A percentile compares a stretch with the other conserved stretches of the same genome.
phyloP scores from a whole-genome alignment of 768 basidiomycete species.

The Calocybe gangraenosa region DNA sequence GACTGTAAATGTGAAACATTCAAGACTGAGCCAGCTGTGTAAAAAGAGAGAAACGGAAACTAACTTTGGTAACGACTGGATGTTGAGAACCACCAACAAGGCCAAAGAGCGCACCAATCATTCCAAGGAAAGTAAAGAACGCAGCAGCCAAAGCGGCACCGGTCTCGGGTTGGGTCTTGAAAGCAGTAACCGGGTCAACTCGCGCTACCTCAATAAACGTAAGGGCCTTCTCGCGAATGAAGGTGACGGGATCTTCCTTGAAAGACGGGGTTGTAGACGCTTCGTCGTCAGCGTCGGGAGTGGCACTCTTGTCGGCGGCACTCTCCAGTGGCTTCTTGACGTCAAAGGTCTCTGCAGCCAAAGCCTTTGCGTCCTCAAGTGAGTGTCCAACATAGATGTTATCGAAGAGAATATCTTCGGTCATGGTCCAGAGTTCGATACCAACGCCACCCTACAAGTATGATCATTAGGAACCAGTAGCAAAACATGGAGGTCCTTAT shows the following conservation, averaged over 20 bases:
- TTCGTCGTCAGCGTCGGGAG: conserved; percentile 41
- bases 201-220: conserved; percentile 78
- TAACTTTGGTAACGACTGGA: conserved; percentile 67
- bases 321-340: conserved; percentile 85
- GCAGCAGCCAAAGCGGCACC: conserved; percentile 73
- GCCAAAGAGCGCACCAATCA: conserved; percentile 78
- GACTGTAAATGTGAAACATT: conserved; percentile 34
- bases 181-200: conserved; percentile 71
- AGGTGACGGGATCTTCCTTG: conserved; percentile 72
- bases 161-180: conserved; percentile 88
- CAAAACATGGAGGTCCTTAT: not conserved
- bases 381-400: conserved; percentile 96
- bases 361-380: conserved; percentile 71
- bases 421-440: conserved; percentile 99
- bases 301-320: conserved; percentile 51
- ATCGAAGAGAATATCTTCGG: conserved; percentile 89
- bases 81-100: conserved; percentile 72
- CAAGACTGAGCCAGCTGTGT: not conserved
- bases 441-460: conserved; percentile 81
- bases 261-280: conserved; percentile 45
- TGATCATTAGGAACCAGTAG: conserved; percentile 1
- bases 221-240: conserved; percentile 73
- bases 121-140: conserved; percentile 76
- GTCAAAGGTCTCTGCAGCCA: conserved; percentile 87
- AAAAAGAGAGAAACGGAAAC: conserved; percentile 16